These are phyloP conservation scores for Colletotrichum sp. DNA, from an alignment of 2,329 filamentous ascomycete genomes.

Conservation along the genomic window DNA sequence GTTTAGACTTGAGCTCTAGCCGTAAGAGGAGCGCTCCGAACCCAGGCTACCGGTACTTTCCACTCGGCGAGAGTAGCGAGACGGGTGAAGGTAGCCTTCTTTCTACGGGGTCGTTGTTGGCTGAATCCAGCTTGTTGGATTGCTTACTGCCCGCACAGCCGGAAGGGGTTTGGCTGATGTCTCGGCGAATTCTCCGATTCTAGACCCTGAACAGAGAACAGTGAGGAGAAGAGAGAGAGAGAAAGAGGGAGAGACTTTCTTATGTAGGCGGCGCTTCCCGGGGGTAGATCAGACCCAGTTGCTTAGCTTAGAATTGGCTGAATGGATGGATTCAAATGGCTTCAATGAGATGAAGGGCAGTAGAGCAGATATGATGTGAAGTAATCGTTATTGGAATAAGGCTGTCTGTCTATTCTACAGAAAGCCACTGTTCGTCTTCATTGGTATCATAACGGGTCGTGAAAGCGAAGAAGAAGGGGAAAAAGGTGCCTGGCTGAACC, in stretches of 20 bases:
- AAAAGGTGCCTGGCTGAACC: not conserved
- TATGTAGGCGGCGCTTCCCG: not conserved
- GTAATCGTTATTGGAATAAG: not conserved
- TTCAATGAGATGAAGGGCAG: not conserved
- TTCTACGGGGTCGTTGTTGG: not conserved
- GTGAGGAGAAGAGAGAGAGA: not conserved
- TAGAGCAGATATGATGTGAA: not conserved
- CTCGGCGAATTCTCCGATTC: not conserved
- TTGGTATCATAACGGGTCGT: slow-evolving; percentile 19
- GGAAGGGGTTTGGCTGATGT: not conserved
- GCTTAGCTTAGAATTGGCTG: not conserved
- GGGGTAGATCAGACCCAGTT: not conserved
- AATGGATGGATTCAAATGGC: not conserved
- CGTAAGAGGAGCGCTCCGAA: not conserved
- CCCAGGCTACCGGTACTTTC: not conserved
- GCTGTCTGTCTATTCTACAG: not conserved
- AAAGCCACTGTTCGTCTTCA: not conserved
- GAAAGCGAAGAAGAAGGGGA: not conserved
- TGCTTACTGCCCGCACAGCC: not conserved
- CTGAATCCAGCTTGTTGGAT: not conserved
- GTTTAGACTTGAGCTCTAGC: not conserved
- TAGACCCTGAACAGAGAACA: not conserved
- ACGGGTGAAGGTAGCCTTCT: not conserved
- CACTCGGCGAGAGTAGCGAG: not conserved
- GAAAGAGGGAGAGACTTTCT: not conserved